Evolutionary conservation across 495 filamentous ascomycete genomes (phyloP).

Genomic region (Corynascus novoguineensis): DNA sequence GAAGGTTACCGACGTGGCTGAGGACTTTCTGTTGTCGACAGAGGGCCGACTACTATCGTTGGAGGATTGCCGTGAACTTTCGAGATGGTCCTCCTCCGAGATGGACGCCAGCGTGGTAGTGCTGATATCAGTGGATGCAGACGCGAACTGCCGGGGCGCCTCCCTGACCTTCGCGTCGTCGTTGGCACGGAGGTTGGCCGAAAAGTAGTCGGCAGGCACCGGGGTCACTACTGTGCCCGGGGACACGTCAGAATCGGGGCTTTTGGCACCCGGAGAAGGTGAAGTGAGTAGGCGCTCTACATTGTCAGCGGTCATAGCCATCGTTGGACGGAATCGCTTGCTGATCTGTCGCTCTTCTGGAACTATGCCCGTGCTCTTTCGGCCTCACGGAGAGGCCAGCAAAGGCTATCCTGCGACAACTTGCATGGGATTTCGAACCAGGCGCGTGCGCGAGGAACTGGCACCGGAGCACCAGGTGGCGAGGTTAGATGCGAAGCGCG

Average conservation of each 20-base stretch:
- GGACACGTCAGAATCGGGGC: slow-evolving; percentile 38
- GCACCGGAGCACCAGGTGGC: background rate
- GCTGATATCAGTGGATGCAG: slow-evolving; percentile 24
- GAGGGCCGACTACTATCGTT: slow-evolving; percentile 20
- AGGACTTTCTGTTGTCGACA: slow-evolving; percentile 37
- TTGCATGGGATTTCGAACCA: slow-evolving; percentile 34
- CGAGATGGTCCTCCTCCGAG: slow-evolving; percentile 15
- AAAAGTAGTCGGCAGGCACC: slow-evolving; percentile 37
- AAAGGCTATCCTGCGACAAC: slow-evolving; percentile 38
- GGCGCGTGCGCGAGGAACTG: background rate
- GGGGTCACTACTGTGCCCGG: slow-evolving; percentile 31
- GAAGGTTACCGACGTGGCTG: slow-evolving; percentile 40
- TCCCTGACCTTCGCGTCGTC: slow-evolving; percentile 11
- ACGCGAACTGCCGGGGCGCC: slow-evolving; percentile 11
- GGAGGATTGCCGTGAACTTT: slow-evolving; percentile 23
- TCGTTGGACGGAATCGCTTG: slow-evolving; percentile 15
- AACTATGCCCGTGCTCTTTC: slow-evolving; percentile 37
- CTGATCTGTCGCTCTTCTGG: slow-evolving; percentile 1
- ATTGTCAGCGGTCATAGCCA: slow-evolving; percentile 28
- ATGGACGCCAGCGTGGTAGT: slow-evolving; percentile 21
- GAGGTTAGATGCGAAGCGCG: background rate
- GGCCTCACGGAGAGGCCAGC: slow-evolving; percentile 44
- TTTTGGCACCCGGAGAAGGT: slow-evolving; percentile 26
- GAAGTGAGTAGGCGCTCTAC: slow-evolving; percentile 25
- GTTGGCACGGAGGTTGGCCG: background rate